Conservation (phyloP, 805 yeast species). For the Nakazawaea sp. region DNA sequence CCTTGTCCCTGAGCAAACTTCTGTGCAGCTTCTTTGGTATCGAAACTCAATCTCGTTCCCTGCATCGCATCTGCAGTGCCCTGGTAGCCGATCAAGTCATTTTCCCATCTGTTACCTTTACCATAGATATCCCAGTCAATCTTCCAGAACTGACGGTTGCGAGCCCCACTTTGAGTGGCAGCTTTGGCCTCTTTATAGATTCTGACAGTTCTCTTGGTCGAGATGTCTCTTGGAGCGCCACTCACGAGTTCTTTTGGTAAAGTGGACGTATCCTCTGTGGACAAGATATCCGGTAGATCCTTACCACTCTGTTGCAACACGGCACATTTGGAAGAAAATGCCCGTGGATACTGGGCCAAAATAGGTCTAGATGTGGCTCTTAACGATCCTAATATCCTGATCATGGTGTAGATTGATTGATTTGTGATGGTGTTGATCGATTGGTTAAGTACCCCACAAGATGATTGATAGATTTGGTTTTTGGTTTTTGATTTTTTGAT, state of each 20-base stretch:
- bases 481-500: background rate
- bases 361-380: no score
- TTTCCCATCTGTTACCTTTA: constrained; percentile 82
- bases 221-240: constrained; percentile 71
- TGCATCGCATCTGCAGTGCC: constrained; percentile 76
- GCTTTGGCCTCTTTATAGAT: constrained; percentile 72
- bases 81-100: constrained; percentile 82
- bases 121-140: constrained; percentile 79
- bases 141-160: constrained; percentile 56
- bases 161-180: constrained; percentile 71
- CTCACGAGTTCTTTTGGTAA: constrained; percentile 52
- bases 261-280: constrained; percentile 19
- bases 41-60: constrained; percentile 69
- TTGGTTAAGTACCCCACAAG: background rate
- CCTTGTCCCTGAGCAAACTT: constrained; percentile 80
- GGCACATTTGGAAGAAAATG: background rate
- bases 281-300: constrained; percentile 8
- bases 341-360: no score
- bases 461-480: background rate
- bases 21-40: constrained; percentile 68
- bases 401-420: background rate
- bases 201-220: constrained; percentile 60
- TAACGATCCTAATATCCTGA: background rate
- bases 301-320: constrained; percentile 1
- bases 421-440: constrained; percentile 2